Percentiles rank a stretch among this genome's conserved stretches.
Evolutionary conservation across 2,329 filamentous ascomycete species (phyloP).

Genomic region (Pestalotiopsis sp.): DNA sequence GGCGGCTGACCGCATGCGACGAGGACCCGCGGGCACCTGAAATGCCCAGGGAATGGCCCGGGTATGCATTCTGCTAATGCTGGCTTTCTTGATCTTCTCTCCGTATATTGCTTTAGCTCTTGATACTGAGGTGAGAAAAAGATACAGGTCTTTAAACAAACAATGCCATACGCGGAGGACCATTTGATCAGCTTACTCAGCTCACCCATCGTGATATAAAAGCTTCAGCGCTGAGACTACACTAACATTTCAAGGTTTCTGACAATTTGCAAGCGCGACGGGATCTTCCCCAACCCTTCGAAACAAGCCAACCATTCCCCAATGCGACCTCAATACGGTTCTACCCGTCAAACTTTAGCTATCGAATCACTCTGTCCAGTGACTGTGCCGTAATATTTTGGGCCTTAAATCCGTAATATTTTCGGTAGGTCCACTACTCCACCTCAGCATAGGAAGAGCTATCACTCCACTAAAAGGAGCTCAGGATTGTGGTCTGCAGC

Average conservation of each 20-base stretch:
- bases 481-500: neutral
- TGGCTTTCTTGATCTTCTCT: too few relatives aligned
- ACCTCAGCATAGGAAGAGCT: neutral
- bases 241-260: neutral
- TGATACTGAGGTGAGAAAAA: too few relatives aligned
- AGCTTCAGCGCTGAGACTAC: neutral
- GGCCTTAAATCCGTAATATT: neutral
- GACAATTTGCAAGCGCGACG: neutral
- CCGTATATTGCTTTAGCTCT: too few relatives aligned
- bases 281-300: neutral
- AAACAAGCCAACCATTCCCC: neutral
- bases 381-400: neutral
- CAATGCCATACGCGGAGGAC: neutral
- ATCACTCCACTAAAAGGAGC: neutral
- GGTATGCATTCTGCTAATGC: too few relatives aligned
- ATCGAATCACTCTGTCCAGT: neutral
- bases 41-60: too few relatives aligned
- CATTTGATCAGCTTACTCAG: neutral
- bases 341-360: neutral
- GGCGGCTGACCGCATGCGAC: too few relatives aligned
- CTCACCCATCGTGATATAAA: neutral
- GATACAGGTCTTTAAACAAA: too few relatives aligned
- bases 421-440: neutral
- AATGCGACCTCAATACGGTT: neutral
- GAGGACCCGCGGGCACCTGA: too few relatives aligned